phyloP scores from a whole-genome alignment of 495 filamentous ascomycete genomes.

The Aspergillus bertholletiae region DNA sequence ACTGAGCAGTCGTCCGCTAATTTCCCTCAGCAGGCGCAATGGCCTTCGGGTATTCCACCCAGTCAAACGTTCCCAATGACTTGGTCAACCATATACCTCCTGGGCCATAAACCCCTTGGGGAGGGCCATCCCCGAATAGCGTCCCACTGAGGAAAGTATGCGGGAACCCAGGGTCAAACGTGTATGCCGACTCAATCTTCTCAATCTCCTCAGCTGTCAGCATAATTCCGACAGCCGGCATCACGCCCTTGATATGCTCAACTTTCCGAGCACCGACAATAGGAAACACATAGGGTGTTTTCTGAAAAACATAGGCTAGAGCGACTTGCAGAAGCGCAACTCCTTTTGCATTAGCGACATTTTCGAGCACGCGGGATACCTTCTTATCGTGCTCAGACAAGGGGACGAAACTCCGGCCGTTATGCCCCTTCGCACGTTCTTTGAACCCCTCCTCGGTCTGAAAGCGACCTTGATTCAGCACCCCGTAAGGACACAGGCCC shows the following conservation, averaged over 20 bases:
- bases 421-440: constrained; percentile 24
- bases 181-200: constrained; percentile 55
- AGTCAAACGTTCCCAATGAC: constrained; percentile 44
- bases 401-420: constrained; percentile 27
- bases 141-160: constrained; percentile 39
- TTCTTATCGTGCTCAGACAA: constrained; percentile 42
- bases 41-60: constrained; percentile 17
- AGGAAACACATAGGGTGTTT: constrained; percentile 66
- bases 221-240: constrained; percentile 50
- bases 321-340: constrained; percentile 38
- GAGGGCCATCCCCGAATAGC: constrained; percentile 16
- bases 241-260: constrained; percentile 62
- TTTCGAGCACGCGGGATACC: constrained; percentile 54
- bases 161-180: constrained; percentile 60
- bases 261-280: constrained; percentile 63
- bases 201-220: constrained; percentile 57
- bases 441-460: constrained; percentile 34
- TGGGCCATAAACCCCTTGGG: constrained; percentile 30
- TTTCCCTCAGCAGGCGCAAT: too few species aligned
- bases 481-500: constrained; percentile 62
- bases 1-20: too few species aligned
- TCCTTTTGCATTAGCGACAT: constrained; percentile 51
- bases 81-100: constrained; percentile 41
- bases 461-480: constrained; percentile 62
- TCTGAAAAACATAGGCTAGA: constrained; percentile 52